phyloP scores from a whole-genome alignment of 2,329 filamentous ascomycete species.

The Ramularia endophylla region DNA sequence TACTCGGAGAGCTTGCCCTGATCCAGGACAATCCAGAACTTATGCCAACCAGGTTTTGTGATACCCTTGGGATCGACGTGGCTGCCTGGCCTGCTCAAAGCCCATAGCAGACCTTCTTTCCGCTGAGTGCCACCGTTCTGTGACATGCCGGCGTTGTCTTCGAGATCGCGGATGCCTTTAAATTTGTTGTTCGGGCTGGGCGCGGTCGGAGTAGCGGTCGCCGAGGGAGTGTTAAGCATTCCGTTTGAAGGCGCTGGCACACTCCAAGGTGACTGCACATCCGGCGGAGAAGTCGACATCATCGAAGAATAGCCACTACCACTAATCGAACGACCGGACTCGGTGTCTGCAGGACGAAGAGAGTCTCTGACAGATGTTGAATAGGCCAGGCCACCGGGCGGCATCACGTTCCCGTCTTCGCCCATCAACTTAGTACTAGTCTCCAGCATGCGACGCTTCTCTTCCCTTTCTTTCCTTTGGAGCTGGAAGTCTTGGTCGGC shows the following conservation, averaged over 20 bases:
- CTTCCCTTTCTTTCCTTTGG: slow-evolving; percentile 88
- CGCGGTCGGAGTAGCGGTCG: slow-evolving; percentile 9
- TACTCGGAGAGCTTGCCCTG: slow-evolving; percentile 97
- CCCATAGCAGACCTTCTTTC: slow-evolving; percentile 94
- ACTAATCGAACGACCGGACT: slow-evolving; percentile 20
- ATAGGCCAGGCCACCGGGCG: slow-evolving; percentile 22
- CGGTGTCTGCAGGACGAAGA: slow-evolving; percentile 19
- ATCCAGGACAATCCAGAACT: slow-evolving; percentile 99
- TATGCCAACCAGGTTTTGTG: slow-evolving; percentile 98
- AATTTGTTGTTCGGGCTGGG: slow-evolving; percentile 54
- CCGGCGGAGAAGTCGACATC: slow-evolving; percentile 28
- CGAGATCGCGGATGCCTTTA: slow-evolving; percentile 86
- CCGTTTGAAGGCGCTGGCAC: slow-evolving; percentile 21
- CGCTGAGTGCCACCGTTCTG: slow-evolving; percentile 59
- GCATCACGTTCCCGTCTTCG: slow-evolving; percentile 27
- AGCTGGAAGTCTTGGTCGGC: slow-evolving; percentile 97
- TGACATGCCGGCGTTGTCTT: slow-evolving; percentile 58
- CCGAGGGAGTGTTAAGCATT: slow-evolving; percentile 19
- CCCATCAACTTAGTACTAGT: slow-evolving; percentile 62
- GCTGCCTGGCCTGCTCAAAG: slow-evolving; percentile 82
- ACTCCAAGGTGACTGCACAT: slow-evolving; percentile 11
- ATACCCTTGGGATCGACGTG: slow-evolving; percentile 93
- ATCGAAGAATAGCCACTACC: slow-evolving; percentile 10
- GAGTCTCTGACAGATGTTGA: slow-evolving; percentile 24
- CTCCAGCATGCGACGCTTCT: slow-evolving; percentile 83